phyloP scores from a whole-genome alignment of 169 alveolate species.

The Cryptosporidium tyzzeri region DNA sequence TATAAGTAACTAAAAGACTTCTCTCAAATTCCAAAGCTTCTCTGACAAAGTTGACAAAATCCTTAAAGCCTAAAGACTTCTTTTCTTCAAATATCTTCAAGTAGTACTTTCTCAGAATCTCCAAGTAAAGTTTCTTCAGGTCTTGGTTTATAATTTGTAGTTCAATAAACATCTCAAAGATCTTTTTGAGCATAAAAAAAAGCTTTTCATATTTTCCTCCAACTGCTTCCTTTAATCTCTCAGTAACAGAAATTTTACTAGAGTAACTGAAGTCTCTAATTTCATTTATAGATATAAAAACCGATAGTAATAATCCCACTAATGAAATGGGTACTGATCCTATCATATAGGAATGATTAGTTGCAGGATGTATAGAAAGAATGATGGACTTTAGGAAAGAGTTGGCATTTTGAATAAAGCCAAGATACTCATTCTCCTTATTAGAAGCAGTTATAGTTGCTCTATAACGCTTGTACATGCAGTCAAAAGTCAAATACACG shows the following conservation, averaged over 20 bases:
- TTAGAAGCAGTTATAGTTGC: background rate
- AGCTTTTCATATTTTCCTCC: background rate
- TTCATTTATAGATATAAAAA: constrained; percentile 9
- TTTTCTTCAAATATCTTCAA: background rate
- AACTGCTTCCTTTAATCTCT: too few species aligned
- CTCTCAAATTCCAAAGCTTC: constrained; percentile 26
- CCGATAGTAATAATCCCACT: constrained; percentile 18
- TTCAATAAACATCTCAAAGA: constrained; percentile 36
- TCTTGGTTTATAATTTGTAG: constrained; percentile 4
- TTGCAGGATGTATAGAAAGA: background rate
- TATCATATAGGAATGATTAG: background rate
- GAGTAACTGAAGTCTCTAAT: constrained; percentile 10
- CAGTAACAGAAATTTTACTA: background rate
- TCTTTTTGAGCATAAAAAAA: constrained; percentile 29
- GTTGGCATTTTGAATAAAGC: constrained; percentile 45
- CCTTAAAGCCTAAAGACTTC: constrained; percentile 16
- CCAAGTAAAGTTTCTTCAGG: background rate
- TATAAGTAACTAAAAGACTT: constrained; percentile 2
- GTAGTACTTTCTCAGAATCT: constrained; percentile 19
- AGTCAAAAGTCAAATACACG: constrained; percentile 55
- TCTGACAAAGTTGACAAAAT: constrained; percentile 28
- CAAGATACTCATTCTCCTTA: constrained; percentile 26
- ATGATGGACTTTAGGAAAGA: constrained; percentile 15
- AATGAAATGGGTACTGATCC: constrained; percentile 22
- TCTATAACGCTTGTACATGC: constrained; percentile 32